Evolutionary conservation across 2,329 filamentous ascomycete genomes (phyloP).

Genomic region (Aspergillus niger): DNA sequence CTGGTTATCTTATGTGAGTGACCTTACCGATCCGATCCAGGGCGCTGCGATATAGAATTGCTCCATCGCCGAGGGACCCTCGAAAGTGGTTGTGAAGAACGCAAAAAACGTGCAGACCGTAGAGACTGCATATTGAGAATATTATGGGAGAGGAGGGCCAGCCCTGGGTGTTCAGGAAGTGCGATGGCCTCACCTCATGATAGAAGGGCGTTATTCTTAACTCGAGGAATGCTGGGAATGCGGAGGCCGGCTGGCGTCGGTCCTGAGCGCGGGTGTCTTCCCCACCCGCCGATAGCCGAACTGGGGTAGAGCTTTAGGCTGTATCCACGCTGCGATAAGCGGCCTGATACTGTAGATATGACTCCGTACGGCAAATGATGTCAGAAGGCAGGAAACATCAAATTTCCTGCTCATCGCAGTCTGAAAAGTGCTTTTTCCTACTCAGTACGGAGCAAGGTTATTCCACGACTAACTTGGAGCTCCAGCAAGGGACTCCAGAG

Average conservation of each 20-base stretch:
- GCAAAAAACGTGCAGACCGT: slow-evolving; percentile 7
- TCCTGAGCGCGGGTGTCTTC: neutral
- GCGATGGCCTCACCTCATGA: neutral
- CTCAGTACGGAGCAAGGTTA: too few relatives aligned
- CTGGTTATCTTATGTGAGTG: neutral
- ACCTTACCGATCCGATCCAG: slow-evolving; percentile 61
- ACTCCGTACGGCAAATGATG: too few relatives aligned
- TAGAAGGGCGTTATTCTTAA: too few relatives aligned
- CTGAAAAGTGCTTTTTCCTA: too few relatives aligned
- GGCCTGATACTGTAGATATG: neutral
- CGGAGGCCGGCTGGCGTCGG: slow-evolving; percentile 8
- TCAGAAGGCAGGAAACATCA: too few relatives aligned
- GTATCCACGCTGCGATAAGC: neutral
- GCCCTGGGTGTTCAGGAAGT: neutral
- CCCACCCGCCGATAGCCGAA: slow-evolving; percentile 4
- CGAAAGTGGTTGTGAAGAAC: slow-evolving; percentile 1
- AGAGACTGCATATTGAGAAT: neutral
- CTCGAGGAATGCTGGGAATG: slow-evolving; percentile 6
- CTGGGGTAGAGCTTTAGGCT: neutral
- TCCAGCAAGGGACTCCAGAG: too few relatives aligned
- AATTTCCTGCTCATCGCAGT: too few relatives aligned
- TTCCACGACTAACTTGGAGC: too few relatives aligned
- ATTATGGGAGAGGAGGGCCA: neutral
- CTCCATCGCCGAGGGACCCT: slow-evolving; percentile 48
- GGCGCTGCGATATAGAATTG: slow-evolving; percentile 58